Percentiles rank a stretch among this genome's conserved stretches.
Evolutionary conservation across 768 basidiomycete species (phyloP).

Genomic region (Suillus subaureus): DNA sequence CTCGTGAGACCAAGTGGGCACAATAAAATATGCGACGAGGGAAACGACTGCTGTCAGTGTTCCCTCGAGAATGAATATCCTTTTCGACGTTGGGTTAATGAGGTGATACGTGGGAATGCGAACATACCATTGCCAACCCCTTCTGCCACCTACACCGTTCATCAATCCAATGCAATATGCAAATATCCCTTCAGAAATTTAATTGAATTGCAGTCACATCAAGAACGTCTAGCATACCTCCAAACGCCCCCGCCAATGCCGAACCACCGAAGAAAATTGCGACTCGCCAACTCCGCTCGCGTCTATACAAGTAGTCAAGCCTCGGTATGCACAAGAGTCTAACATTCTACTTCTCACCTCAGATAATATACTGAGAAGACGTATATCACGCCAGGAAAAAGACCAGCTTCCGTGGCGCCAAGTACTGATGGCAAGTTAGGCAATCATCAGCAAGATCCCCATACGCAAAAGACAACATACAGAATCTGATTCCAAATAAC

Average conservation of each 20-base stretch:
- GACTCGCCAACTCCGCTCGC: conserved; percentile 61
- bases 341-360: conserved; percentile 29
- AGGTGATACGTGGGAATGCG: neutral
- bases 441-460: neutral
- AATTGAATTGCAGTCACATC: neutral
- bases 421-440: conserved; percentile 42
- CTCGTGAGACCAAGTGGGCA: conserved; percentile 61
- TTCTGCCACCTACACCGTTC: conserved; percentile 60
- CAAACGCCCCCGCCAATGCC: conserved; percentile 65
- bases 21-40: conserved; percentile 50
- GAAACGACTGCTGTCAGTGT: conserved; percentile 52
- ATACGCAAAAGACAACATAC: conserved; percentile 33
- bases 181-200: conserved; percentile 46
- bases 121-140: conserved; percentile 59
- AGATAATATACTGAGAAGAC: conserved; percentile 62
- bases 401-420: conserved; percentile 59
- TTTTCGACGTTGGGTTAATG: conserved; percentile 19
- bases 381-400: conserved; percentile 61
- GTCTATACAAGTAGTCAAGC: conserved; percentile 33
- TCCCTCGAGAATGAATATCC: conserved; percentile 65
- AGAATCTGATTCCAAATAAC: conserved; percentile 55
- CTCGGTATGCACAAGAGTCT: neutral
- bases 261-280: conserved; percentile 65
- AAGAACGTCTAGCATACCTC: conserved; percentile 37
- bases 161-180: conserved; percentile 62